These are phyloP conservation scores for Leishmania turanica DNA, from an alignment of 208 protist species.

Conservation along the genomic window DNA sequence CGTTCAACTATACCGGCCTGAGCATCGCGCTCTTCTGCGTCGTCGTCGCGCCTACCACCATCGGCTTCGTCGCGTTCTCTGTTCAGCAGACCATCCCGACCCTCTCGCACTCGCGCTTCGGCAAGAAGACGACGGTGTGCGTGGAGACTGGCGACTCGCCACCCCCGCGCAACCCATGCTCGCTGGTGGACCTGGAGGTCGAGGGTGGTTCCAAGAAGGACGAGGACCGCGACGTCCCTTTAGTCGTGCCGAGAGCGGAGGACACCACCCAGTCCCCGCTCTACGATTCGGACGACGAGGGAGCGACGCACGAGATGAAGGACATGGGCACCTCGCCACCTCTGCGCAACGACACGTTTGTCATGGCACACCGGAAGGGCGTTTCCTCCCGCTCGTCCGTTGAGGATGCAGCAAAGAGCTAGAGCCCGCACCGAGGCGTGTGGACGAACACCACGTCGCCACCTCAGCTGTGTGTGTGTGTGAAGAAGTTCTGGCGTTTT, in stretches of 20 bases:
- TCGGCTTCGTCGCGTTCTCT: conserved; percentile 78
- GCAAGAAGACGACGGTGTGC: conserved; percentile 33
- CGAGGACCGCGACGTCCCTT: conserved; percentile 17
- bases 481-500: not conserved
- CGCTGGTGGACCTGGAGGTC: conserved; percentile 10
- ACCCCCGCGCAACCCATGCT: conserved; percentile 50
- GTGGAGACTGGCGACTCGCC: conserved; percentile 48
- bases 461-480: not conserved
- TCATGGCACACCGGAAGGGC: conserved; percentile 23
- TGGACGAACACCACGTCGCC: not conserved
- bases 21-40: conserved; percentile 61
- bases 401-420: conserved; percentile 9
- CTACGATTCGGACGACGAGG: conserved; percentile 60
- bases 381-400: conserved; percentile 3
- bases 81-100: conserved; percentile 63
- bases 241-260: conserved; percentile 39
- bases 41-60: conserved; percentile 49
- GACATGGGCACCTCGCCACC: conserved; percentile 54
- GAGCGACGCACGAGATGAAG: conserved; percentile 20
- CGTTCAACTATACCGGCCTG: conserved; percentile 20
- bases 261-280: conserved; percentile 58
- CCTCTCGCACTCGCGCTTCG: conserved; percentile 36
- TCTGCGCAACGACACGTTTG: conserved; percentile 48
- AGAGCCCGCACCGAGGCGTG: not conserved
- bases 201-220: conserved; percentile 7